Evolutionary conservation across 768 basidiomycete genomes (phyloP), one percentile per base, ranked within the genome.

Genomic region (Suillus sp.): DNA sequence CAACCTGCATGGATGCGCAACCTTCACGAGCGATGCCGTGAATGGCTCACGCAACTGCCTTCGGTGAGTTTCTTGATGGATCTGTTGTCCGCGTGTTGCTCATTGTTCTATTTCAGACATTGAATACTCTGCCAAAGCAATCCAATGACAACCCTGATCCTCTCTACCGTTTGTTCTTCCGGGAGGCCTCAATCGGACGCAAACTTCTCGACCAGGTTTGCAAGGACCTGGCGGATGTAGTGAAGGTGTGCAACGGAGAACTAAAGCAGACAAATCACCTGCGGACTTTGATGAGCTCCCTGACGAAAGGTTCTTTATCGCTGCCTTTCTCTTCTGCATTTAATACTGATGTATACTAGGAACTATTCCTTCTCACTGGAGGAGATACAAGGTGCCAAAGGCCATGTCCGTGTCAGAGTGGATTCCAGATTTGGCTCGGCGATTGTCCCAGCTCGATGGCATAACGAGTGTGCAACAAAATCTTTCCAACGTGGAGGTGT

Each of bases 231-330:
- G 77, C 79, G 14, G 89, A 94, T 68, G 86, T 98, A 35, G 83
- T 90, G 63, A 86, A 88, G 71, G 92, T 97, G 48, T 95, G 93
- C 75, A 83, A 87, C 69, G 96, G 95, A 58, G 85, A 85, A 66
- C 78, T 94, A 59, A 97, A 97, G 80, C 96, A 97, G 76, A 99
- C 96, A 1, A 99, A 99, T 72, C 93, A 97, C 71, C 80, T 96
- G 34, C 89, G 97, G n/a, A 87, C 86, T 4, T 80, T 99, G 32
- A 91, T 99, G 88, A 92, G 92, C 67, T 83, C 88, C 40, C 78
- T 96, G 63, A 95, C 90, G 14, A 97, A 96, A 83, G 95, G 96
- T 90, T 67, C 55, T 71, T 14, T n/a, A 30, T 27, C 1, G 30
- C 6, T 20, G 6, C 53, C 20, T 22, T 50, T 43, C 42, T 22